Conservation (phyloP, 1,139 yeast genomes). For the Suhomyces terraborum region DNA sequence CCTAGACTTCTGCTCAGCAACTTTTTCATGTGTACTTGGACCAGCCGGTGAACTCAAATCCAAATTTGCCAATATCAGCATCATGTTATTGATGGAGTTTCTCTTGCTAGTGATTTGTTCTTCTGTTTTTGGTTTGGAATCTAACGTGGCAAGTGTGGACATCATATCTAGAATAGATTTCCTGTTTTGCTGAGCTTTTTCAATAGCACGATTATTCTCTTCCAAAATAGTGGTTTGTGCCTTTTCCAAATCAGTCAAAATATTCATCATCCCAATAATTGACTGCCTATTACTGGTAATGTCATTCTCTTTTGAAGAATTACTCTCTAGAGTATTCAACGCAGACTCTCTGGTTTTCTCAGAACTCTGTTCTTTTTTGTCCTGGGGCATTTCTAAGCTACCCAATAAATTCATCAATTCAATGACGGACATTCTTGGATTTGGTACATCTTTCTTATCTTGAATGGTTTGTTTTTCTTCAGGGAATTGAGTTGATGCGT, state of each 20-base stretch:
- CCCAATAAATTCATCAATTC: conserved; percentile 24
- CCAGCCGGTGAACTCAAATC: conserved; percentile 14
- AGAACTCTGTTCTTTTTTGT: neutral
- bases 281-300: conserved; percentile 12
- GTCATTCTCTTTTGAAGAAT: neutral
- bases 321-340: neutral
- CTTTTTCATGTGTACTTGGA: conserved; percentile 6
- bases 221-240: conserved; percentile 16
- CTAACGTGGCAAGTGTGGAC: conserved; percentile 18
- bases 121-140: conserved; percentile 8
- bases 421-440: conserved; percentile 20
- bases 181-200: conserved; percentile 21
- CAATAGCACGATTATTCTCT: conserved; percentile 14
- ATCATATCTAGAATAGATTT: conserved; percentile 32
- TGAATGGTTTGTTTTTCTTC: neutral
- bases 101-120: conserved; percentile 16
- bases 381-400: conserved; percentile 15
- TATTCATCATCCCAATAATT: conserved; percentile 24
- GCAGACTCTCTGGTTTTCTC: conserved; percentile 8
- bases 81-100: conserved; percentile 19
- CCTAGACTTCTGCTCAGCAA: conserved; percentile 1
- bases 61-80: conserved; percentile 20
- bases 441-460: neutral
- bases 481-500: too few relatives aligned
- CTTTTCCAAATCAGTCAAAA: conserved; percentile 22